A percentile compares a stretch with the other conserved stretches of the same genome.
phyloP scores from a whole-genome alignment of 2,329 filamentous ascomycete genomes.

The Aspergillus piperis region DNA sequence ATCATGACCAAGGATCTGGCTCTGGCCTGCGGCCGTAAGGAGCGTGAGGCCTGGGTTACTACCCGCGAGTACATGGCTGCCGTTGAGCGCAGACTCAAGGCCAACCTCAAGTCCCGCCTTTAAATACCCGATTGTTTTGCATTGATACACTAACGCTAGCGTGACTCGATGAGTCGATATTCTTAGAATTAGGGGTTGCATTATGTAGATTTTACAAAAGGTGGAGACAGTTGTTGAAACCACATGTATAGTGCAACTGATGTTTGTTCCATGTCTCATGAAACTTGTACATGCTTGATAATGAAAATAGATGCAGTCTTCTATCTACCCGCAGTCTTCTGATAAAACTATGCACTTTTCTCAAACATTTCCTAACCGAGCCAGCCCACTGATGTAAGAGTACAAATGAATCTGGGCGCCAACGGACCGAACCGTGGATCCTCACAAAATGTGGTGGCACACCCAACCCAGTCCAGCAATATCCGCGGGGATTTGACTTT shows the following conservation, averaged over 20 bases:
- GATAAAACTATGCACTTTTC: neutral
- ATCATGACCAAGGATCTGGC: slow-evolving; percentile 99
- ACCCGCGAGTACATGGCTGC: slow-evolving; percentile 89
- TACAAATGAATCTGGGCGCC: neutral
- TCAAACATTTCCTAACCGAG: neutral
- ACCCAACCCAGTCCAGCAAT: neutral
- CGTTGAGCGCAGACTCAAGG: slow-evolving; percentile 86
- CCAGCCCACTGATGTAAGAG: no score
- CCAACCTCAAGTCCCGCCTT: slow-evolving; percentile 55
- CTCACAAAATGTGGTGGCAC: neutral
- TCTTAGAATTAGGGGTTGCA: slow-evolving; percentile 11
- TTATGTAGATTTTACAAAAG: neutral
- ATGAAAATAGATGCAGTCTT: neutral
- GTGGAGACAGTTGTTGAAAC: no score
- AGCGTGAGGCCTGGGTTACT: slow-evolving; percentile 81
- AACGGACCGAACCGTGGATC: slow-evolving; percentile 7
- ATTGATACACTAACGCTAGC: slow-evolving; percentile 20
- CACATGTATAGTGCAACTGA: no score
- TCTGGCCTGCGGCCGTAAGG: slow-evolving; percentile 88
- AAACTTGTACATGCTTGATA: no score
- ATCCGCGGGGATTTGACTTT: neutral
- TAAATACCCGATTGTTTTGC: slow-evolving; percentile 26
- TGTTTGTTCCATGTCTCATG: no score
- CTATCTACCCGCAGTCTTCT: neutral
- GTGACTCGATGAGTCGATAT: slow-evolving; percentile 12